phyloP scores from a whole-genome alignment of 202 grass and related monocot species.

The Brachypodium distachyon region DNA sequence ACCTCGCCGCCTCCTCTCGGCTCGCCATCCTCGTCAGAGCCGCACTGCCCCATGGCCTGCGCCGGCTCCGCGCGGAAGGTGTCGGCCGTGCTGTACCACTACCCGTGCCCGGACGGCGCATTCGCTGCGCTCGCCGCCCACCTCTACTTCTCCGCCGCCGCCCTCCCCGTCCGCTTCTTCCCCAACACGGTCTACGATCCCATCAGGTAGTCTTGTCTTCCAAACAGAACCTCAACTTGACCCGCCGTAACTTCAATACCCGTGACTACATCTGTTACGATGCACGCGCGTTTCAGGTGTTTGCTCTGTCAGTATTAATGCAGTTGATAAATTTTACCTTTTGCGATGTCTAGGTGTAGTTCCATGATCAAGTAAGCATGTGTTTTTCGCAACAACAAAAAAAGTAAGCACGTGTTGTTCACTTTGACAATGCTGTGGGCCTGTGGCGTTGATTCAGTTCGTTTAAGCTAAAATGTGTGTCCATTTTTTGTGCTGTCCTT shows the following conservation, averaged over 20 bases:
- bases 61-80: slow-evolving; percentile 29
- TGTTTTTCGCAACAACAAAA: too few species aligned
- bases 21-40: background rate
- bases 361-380: background rate
- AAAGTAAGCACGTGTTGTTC: background rate
- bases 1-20: background rate
- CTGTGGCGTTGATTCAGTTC: background rate
- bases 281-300: background rate
- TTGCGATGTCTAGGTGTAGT: background rate
- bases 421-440: background rate
- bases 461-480: background rate
- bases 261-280: background rate
- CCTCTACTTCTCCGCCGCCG: slow-evolving; percentile 82
- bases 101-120: slow-evolving; percentile 86
- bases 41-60: slow-evolving; percentile 16
- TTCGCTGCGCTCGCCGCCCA: slow-evolving; percentile 91
- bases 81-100: slow-evolving; percentile 89
- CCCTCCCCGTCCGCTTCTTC: slow-evolving; percentile 65
- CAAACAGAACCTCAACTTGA: background rate
- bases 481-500: background rate
- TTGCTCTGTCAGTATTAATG: background rate
- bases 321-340: background rate
- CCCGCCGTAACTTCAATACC: background rate
- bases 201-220: slow-evolving; percentile 49
- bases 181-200: slow-evolving; percentile 91